phyloP scores from a whole-genome alignment of 2,329 filamentous ascomycete genomes.

The Lachnellula occidentalis region DNA sequence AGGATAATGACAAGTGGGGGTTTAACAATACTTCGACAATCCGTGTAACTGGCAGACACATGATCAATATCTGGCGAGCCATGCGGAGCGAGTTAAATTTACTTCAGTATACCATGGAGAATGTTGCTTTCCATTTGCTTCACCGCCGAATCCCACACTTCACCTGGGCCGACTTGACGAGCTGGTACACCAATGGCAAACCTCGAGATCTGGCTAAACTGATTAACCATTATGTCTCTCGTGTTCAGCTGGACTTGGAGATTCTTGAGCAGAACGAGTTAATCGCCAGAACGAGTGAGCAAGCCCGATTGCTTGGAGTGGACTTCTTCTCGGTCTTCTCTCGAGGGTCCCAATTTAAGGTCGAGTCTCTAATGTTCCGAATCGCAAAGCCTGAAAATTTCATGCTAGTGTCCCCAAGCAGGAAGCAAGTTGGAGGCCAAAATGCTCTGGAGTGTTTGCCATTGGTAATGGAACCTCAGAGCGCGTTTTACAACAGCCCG shows the following conservation, averaged over 20 bases:
- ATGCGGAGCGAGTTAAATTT: conserved; percentile 92
- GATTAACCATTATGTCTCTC: conserved; percentile 68
- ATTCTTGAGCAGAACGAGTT: conserved; percentile 89
- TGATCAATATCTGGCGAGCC: conserved; percentile 95
- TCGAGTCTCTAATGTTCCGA: conserved; percentile 97
- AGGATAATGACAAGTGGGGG: conserved; percentile 84
- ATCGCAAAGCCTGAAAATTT: conserved; percentile 98
- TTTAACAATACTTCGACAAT: conserved; percentile 92
- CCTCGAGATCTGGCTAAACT: conserved; percentile 67
- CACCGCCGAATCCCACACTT: conserved; percentile 88
- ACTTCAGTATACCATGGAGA: conserved; percentile 93
- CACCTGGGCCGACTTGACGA: conserved; percentile 68
- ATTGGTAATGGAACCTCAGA: conserved; percentile 95
- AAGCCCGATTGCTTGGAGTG: conserved; percentile 84
- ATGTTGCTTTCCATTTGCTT: conserved; percentile 85
- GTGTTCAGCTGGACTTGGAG: conserved; percentile 78
- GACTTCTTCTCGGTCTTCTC: conserved; percentile 97
- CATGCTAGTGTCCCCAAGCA: conserved; percentile 80
- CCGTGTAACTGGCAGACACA: conserved; percentile 85
- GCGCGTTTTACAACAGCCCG: conserved; percentile 86
- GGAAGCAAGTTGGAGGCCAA: conserved; percentile 87
- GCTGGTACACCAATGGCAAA: conserved; percentile 70
- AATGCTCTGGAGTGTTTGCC: conserved; percentile 93
- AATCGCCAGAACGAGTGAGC: conserved; percentile 83
- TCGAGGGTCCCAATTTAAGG: conserved; percentile 94